Base-by-base conservation (phyloP, 202 grass and related monocot species). In the Cymbopogon flexuosus region DNA sequence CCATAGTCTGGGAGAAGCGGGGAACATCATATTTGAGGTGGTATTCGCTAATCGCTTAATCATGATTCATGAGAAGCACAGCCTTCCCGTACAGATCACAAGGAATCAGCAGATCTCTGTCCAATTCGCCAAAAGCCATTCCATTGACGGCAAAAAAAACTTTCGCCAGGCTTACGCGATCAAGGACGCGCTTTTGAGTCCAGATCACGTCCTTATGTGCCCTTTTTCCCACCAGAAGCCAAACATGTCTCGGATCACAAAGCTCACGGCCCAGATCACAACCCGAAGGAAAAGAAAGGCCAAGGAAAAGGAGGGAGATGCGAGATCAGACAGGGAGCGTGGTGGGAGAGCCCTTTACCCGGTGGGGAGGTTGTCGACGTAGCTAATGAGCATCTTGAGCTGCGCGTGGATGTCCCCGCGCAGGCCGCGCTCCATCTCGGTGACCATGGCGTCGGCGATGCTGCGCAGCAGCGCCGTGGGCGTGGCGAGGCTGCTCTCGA, bases 301-400 rank as follows among this genome's bases (percentile, higher is more conserved):
- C 12, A 67, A 31, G 0, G 12, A 10, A 78, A 72, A 72, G 18
- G 8, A 72, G 18, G 8, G 10, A 72, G 43, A 41, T 77, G 16
- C 42, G 73, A 34, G 65, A 42, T 81, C 81, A 68, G 83, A 87
- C 75, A 60, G 35, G 77, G 81, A 52, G 21, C 16, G 9, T 8
- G 46, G 54, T 5, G 8, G 14, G n/a, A n/a, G 70, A 47, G n/a
- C 29, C 7, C 10, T 22, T 81, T 88, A 93, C 91, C 91, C 94
- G 3, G 88, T 86, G 22, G 94, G 94, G 40, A 97, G 94, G 73
- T 81, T 92, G 81, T 97, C 91, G 45, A 97, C 94, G 83, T 88
- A 97, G 78, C 89, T 89, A 68, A 92, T 83, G 77, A 97, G 85
- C 94, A 97, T 97, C 91, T 94, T 92, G 57, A 97, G 78, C 37